Evolutionary conservation across 495 filamentous ascomycete species (phyloP).

Genomic region (Cercophora scortea): DNA sequence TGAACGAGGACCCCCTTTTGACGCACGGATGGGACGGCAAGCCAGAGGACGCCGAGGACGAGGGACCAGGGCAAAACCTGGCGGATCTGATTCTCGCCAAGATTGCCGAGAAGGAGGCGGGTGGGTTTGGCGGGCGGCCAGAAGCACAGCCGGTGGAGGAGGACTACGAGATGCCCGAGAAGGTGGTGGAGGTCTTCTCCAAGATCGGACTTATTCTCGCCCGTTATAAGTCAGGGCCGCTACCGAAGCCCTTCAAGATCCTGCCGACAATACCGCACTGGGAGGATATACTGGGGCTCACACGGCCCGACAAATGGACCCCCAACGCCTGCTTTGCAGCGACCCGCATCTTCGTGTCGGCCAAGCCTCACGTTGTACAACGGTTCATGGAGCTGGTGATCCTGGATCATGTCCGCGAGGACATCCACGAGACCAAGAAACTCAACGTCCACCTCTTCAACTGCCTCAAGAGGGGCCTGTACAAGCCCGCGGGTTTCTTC

Average conservation of each 20-base stretch:
- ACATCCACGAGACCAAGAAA: slow-evolving; percentile 71
- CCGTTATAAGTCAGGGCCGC: slow-evolving; percentile 86
- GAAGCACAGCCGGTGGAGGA: slow-evolving; percentile 51
- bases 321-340: slow-evolving; percentile 69
- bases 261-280: slow-evolving; percentile 85
- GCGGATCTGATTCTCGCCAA: slow-evolving; percentile 88
- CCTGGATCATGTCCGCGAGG: slow-evolving; percentile 79
- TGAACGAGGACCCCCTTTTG: slow-evolving; percentile 44
- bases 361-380: slow-evolving; percentile 67
- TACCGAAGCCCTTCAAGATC: slow-evolving; percentile 97
- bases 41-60: slow-evolving; percentile 36
- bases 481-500: slow-evolving; percentile 95
- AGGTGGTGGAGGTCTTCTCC: slow-evolving; percentile 87
- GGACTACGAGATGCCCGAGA: slow-evolving; percentile 78
- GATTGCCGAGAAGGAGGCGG: slow-evolving; percentile 86
- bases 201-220: slow-evolving; percentile 86
- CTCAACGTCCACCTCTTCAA: slow-evolving; percentile 94
- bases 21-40: slow-evolving; percentile 40
- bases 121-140: slow-evolving; percentile 32
- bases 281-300: slow-evolving; percentile 56
- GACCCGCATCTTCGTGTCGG: slow-evolving; percentile 81
- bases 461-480: slow-evolving; percentile 82
- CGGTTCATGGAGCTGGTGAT: slow-evolving; percentile 73
- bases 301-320: slow-evolving; percentile 38
- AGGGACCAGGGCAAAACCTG: slow-evolving; percentile 63